Conservation (phyloP, 495 filamentous ascomycete species). For the Cenococcum geophilum region DNA sequence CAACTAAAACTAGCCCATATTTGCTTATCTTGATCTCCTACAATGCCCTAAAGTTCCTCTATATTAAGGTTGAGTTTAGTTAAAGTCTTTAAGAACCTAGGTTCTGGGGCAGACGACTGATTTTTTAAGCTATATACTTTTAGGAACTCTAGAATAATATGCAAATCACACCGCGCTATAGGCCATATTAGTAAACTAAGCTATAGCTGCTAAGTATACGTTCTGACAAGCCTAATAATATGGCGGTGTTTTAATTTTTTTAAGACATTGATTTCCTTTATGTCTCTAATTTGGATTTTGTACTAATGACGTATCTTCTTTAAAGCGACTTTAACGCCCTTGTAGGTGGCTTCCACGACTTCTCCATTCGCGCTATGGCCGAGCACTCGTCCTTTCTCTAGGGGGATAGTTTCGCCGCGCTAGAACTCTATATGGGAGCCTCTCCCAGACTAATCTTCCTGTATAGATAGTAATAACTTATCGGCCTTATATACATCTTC, state of each 20-base stretch:
- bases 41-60: neutral
- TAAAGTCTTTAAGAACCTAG: neutral
- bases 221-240: neutral
- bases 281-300: neutral
- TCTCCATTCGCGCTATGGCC: neutral
- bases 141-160: neutral
- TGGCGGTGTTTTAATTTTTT: neutral
- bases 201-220: neutral
- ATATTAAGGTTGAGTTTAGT: neutral
- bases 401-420: neutral
- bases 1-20: conserved; percentile 22
- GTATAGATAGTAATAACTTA: neutral
- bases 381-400: neutral
- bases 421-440: neutral
- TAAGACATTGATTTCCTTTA: neutral
- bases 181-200: neutral
- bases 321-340: neutral
- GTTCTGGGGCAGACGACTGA: neutral
- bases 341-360: neutral
- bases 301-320: neutral
- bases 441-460: neutral
- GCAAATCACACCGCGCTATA: neutral
- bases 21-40: neutral
- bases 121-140: too few species aligned
- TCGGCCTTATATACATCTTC: neutral